Evolutionary conservation across 108 stramenopile species (phyloP), one percentile per base, ranked within the genome.

Genomic region (Aurantiochytrium sp.): DNA sequence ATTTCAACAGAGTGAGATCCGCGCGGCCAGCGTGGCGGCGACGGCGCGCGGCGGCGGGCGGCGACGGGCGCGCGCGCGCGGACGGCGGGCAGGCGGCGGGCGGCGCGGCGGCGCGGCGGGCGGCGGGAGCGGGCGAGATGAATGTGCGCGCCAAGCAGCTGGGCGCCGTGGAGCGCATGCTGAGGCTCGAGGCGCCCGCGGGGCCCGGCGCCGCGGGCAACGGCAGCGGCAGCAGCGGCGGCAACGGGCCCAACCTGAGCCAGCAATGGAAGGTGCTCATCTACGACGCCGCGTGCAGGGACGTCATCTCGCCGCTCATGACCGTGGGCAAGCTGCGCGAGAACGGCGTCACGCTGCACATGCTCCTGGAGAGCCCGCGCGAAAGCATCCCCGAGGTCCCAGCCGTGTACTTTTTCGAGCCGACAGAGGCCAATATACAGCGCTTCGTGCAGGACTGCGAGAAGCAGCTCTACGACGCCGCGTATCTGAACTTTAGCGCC

Each of bases 201-300:
- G 39, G 45, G 2, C 19, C 21, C n/a, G 45, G n/a, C 19, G 42
- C 73, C 6, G 42, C 73, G 4, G n/a, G 12, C 10, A 81, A 81
- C 45, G 73, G 73, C 21, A 27, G 22, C 24, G 85, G 52, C 8
- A 1, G 21, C 19, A 65, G 34, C 19, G 59, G 59, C 34, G 42
- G 52, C 55, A 30, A 21, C 34, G 42, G 52, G 24, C 37, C 69
- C n/a, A 48, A 86, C 1, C 34, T 55, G 87, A 87, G 68, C 48
- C 86, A 93, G n/a, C 91, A 97, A 87, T 99, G 98, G 98, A 99
- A 98, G 92, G 96, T 98, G 52, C 91, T 99, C 55, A 96, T 99
- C 86, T 98, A 98, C 91, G 99, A 99, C 92, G 89, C 89, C 17
- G 93, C 94, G 86, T 96, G 96, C 87, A 95, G 97, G 39, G 94